These are phyloP conservation scores for Fusarium udum DNA, from an alignment of 2,329 filamentous ascomycete genomes.

Conservation along the genomic window DNA sequence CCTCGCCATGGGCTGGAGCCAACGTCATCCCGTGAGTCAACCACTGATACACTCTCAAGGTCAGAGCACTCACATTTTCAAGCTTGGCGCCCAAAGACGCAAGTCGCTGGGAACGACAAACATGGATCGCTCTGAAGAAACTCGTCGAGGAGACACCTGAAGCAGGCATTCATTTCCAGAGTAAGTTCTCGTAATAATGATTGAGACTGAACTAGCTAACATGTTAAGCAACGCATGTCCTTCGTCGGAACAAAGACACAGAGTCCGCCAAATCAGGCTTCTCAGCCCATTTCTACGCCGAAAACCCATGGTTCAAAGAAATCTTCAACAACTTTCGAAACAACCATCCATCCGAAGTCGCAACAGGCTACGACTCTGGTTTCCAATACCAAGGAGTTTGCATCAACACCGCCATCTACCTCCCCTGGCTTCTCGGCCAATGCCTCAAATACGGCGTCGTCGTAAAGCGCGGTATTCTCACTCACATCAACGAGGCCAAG, in stretches of 20 bases:
- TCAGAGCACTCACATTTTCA: not conserved
- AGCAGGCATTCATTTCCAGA: constrained; percentile 82
- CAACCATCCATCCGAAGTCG: constrained; percentile 66
- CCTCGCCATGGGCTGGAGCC: constrained; percentile 88
- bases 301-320: constrained; percentile 78
- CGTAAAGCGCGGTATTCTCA: constrained; percentile 69
- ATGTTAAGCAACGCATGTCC: constrained; percentile 57
- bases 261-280: constrained; percentile 49
- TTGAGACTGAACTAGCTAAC: not conserved
- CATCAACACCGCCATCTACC: constrained; percentile 89
- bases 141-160: constrained; percentile 74
- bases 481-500: constrained; percentile 76
- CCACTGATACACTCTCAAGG: rapidly evolving
- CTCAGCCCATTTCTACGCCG: constrained; percentile 49
- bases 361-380: constrained; percentile 73
- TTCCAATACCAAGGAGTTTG: constrained; percentile 85
- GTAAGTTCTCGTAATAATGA: constrained; percentile 47
- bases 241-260: constrained; percentile 70
- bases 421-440: constrained; percentile 85
- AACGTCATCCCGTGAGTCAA: constrained; percentile 75
- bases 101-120: constrained; percentile 68
- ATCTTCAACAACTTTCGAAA: constrained; percentile 76
- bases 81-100: constrained; percentile 50
- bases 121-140: constrained; percentile 70
- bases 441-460: constrained; percentile 79